Base-by-base conservation (phyloP, 192 early-diverging fungal genomes). In the Podila verticillata region DNA sequence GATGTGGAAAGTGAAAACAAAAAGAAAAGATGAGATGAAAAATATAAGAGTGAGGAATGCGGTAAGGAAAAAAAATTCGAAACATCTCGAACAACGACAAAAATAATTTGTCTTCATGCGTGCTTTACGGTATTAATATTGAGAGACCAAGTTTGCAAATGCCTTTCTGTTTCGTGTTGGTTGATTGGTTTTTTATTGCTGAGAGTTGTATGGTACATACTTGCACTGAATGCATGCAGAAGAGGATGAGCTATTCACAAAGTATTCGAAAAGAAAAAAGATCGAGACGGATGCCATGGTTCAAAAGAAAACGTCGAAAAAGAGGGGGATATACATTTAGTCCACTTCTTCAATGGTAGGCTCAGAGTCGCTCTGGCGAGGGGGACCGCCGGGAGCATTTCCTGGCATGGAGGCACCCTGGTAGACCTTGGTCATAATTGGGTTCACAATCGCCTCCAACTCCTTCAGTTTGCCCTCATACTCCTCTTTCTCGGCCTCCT, bases 391-490 rank as follows among this genome's bases (percentile, higher is more conserved):
- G 5, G 90, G 85, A 57, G 88, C 87, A 44, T 87, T 63, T 87
- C 91, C 44, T 82, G 74, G 34, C 83, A 74, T 51, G 82, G 82
- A 64, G 79, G 83, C 90, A 66, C 82, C 87, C 79, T 92, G 88
- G 88, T 99, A 97, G 79, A 98, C 79, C 86, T 94, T 96, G 83
- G 86, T 92, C 94, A 98, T 98, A 90, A 99, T 97, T 48, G 97
- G 96, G 91, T 97, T 96, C 69, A 95, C 95, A 56, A 94, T 74
- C 73, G 89, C 89, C 87, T 98, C 96, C 44, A 99, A 89, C 66
- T 96, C 92, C 92, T 96, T 97, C 87, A 95, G 93, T 69, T 88
- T 89, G 75, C 88, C 72, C 83, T 97, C 96, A 82, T 93, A 98
- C 91, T 98, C 97, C 82, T 97, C 96, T 88, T 96, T 97, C 51